A percentile compares a stretch with the other conserved stretches of the same genome.
These are phyloP conservation scores for Podospora comata DNA, from an alignment of 495 filamentous ascomycete genomes.

Conservation along the genomic window DNA sequence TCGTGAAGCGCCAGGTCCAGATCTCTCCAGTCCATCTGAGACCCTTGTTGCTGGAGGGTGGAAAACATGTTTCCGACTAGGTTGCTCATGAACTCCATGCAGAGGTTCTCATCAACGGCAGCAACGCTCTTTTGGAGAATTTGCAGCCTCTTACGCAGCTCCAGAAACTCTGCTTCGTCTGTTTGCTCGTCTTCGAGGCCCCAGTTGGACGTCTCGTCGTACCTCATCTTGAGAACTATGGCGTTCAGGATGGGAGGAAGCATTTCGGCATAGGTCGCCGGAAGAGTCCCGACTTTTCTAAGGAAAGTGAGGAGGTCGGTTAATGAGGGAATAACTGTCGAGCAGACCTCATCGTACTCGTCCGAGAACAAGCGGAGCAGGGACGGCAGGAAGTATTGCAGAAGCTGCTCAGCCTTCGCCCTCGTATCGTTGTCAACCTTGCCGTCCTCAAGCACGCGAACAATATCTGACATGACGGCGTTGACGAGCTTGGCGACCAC, in stretches of 20 bases:
- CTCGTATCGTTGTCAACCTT: conserved; percentile 53
- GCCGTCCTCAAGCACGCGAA: conserved; percentile 63
- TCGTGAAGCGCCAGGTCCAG: conserved; percentile 94
- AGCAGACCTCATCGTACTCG: conserved; percentile 96
- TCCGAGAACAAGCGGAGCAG: conserved; percentile 92
- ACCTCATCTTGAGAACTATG: conserved; percentile 91
- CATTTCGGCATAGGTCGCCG: conserved; percentile 68
- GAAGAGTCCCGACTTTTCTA: conserved; percentile 67
- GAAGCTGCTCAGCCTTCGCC: conserved; percentile 64
- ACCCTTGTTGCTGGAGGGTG: conserved; percentile 63
- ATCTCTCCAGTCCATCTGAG: conserved; percentile 87
- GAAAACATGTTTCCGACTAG: conserved; percentile 81
- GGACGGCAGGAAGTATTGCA: conserved; percentile 78
- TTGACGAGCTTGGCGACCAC: conserved; percentile 96
- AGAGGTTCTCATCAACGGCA: conserved; percentile 76
- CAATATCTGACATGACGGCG: conserved; percentile 77
- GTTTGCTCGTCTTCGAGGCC: conserved; percentile 91
- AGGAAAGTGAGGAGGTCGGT: conserved; percentile 86
- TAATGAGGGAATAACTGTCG: conserved; percentile 85
- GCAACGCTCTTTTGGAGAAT: conserved; percentile 88
- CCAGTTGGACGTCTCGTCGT: conserved; percentile 92
- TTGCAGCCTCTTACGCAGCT: conserved; percentile 82
- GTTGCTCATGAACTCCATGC: conserved; percentile 77
- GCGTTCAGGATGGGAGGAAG: conserved; percentile 84
- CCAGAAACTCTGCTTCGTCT: conserved; percentile 97